Base-by-base conservation (phyloP, 805 yeast genomes). In the Pichia gijzeniarum region DNA sequence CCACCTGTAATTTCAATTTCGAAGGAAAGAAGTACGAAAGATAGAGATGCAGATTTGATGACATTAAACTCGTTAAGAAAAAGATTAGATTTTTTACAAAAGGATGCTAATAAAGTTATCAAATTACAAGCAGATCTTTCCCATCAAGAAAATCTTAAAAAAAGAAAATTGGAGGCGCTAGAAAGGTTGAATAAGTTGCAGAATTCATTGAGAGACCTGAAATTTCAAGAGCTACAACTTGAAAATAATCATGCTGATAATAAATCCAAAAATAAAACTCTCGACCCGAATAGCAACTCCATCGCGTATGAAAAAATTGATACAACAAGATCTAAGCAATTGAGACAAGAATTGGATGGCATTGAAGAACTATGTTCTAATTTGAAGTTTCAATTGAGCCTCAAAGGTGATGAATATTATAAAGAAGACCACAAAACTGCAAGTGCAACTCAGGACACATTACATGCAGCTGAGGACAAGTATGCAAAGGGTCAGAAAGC, bases 21-120 rank as follows among this genome's bases (percentile, higher is more conserved):
- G 5, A 40, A 27, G 5, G 47, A 27, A 16, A 34, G 32, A 17
- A 36, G 31, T 13, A 22, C 40, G 8, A 40, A 45, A 38, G 71
- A 12, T 64, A 68, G 48, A 7, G 67, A 52, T 30, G 78, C 74
- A 38, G 87, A 82, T 55, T 64, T 77, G 16, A 73, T 69, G 14
- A 80, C 79, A 44, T 64, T 85, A 40, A 73, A 73, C 43, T 65
- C 65, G 9, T 65, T 85, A 40, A 71, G 85, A 53, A 71, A 72
- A 45, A 79, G 77, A 53, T 61, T 85, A 33, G 74, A 81, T 10
- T 71, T 73, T 13, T 65, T 85, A 38, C 93, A 85, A 60, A 72
- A 72, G 39, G 90, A 85, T 58, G 80, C 90, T 1, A 85, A 85
- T 60, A 88, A 80, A 51, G 80, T 85, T 34, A 74, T 85, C 61